Percentiles rank a stretch among this genome's conserved stretches.
These are phyloP conservation scores for Bipolaris zeicola DNA, from an alignment of 2,329 filamentous ascomycete genomes.

Conservation along the genomic window DNA sequence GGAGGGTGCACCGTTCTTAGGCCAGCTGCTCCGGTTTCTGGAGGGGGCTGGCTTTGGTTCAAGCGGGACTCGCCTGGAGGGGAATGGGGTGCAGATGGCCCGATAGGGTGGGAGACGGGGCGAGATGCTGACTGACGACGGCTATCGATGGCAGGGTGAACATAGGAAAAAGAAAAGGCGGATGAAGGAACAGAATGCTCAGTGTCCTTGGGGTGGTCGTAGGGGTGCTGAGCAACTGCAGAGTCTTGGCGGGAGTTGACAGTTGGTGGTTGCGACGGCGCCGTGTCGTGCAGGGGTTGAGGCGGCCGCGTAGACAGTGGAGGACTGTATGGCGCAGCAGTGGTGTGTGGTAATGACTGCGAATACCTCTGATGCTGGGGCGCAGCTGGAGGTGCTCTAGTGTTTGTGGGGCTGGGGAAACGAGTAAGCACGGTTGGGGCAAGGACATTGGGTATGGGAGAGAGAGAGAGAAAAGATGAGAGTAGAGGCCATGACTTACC, in stretches of 20 bases:
- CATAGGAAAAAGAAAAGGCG: constrained; percentile 19
- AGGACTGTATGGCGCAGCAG: constrained; percentile 13
- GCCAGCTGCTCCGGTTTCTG: constrained; percentile 7
- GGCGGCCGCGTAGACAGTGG: constrained; percentile 10
- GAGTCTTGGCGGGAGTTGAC: constrained; percentile 29
- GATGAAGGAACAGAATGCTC: constrained; percentile 18
- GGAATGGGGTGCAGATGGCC: constrained; percentile 15
- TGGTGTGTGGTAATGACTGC: constrained; percentile 7
- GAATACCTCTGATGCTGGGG: constrained; percentile 14
- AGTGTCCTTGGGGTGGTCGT: constrained; percentile 22
- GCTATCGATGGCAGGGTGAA: constrained; percentile 7
- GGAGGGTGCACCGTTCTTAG: constrained; percentile 13
- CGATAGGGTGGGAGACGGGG: constrained; percentile 10
- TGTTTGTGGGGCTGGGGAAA: constrained; percentile 17
- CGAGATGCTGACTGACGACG: constrained; percentile 19
- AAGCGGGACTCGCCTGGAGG: constrained; percentile 8
- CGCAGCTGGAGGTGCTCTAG: constrained; percentile 9
- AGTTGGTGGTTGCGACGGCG: constrained; percentile 16
- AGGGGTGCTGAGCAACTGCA: constrained; percentile 20
- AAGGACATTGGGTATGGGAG: not conserved
- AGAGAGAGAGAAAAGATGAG: not conserved
- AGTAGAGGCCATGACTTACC: constrained; percentile 13
- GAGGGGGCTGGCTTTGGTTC: constrained; percentile 4
- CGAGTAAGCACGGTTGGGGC: constrained; percentile 14
- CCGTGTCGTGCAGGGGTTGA: constrained; percentile 3